Evolutionary conservation across 2,329 filamentous ascomycete species (phyloP).

Genomic region (Clarireedia monteithiana): DNA sequence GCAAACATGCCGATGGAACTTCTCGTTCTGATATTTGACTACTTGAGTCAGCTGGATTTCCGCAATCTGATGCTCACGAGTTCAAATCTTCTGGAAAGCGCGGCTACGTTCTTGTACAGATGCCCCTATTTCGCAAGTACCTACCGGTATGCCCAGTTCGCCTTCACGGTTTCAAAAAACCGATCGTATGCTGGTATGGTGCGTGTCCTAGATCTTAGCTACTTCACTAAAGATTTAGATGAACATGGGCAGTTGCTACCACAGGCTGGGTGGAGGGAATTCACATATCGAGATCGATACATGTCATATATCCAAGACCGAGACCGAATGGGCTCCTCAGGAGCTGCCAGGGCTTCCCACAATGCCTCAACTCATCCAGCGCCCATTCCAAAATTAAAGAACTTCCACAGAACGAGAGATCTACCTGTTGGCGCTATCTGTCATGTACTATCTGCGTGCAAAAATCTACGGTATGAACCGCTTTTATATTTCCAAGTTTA

Average conservation of each 20-base stretch:
- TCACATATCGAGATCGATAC: slow-evolving; percentile 16
- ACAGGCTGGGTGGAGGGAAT: slow-evolving; percentile 21
- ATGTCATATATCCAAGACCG: slow-evolving; percentile 3
- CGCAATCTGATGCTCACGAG: slow-evolving; percentile 15
- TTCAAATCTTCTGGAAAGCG: slow-evolving; percentile 13
- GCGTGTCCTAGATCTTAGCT: slow-evolving; percentile 16
- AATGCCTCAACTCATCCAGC: slow-evolving; percentile 11
- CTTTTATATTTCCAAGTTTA: neutral
- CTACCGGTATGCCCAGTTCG: slow-evolving; percentile 23
- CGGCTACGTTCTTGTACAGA: slow-evolving; percentile 15
- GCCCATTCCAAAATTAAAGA: slow-evolving; percentile 16
- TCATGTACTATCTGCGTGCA: slow-evolving; percentile 20
- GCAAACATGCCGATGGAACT: slow-evolving; percentile 18
- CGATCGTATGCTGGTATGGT: slow-evolving; percentile 15
- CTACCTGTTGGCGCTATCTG: slow-evolving; percentile 19
- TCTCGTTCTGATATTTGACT: slow-evolving; percentile 13
- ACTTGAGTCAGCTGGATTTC: slow-evolving; percentile 13
- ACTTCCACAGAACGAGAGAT: slow-evolving; percentile 13
- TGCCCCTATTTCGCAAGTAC: slow-evolving; percentile 18
- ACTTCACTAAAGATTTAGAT: slow-evolving; percentile 10
- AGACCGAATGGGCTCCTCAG: neutral
- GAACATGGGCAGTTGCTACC: slow-evolving; percentile 2
- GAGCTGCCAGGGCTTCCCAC: neutral
- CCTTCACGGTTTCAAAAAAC: slow-evolving; percentile 13
- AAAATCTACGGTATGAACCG: slow-evolving; percentile 9